Evolutionary conservation across 2,329 filamentous ascomycete genomes (phyloP), one percentile per base, ranked within the genome.

Genomic region (Mariannaea sp.): DNA sequence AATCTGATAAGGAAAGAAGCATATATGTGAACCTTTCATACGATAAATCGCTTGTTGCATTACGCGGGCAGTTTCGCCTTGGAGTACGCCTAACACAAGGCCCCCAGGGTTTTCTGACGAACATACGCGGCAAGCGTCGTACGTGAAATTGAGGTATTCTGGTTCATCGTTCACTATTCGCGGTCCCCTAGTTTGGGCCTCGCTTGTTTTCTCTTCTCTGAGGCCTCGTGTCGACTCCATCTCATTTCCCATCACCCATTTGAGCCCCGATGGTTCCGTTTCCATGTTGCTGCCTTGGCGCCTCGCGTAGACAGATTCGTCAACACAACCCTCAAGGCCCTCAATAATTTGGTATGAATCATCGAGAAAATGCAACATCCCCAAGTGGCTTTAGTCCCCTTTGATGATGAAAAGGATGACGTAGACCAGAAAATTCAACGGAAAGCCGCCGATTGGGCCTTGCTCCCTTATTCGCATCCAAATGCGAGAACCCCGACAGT

Each of bases 221-320:
- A 17, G 16, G 14, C n/a, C 19, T 39, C 35, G 10, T 10, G 16
- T 12, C 16, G 7, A 17, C 20, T 17, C 7, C 5, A 22, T 13
- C 16, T 17, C 10, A 40, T 14, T 36, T 27, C 30, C 35, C 17
- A 13, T 8, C 24, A 13, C 16, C 22, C 8, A 19, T 13, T 30
- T 30, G 36, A 19, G 16, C 36, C 29, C 39, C 30, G 32, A 46
- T 41, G 30, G 20, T 44, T 51, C 33, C 41, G 33, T 33, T 22
- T 13, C 20, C 29, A 48, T 17, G n/a, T 4, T 17, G 24, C 26
- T 53, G 50, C 50, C 50, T 53, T 47, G n/a, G 38, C 30, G 40
- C 33, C 30, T 32, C 42, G 38, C 27, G 30, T 17, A 42, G 44
- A 24, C 24, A 17, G 19, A 33, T 49, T 41, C 14, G 44, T 33